These are phyloP conservation scores for Crithidia expoeki DNA, from an alignment of 208 protist genomes.

Conservation along the genomic window DNA sequence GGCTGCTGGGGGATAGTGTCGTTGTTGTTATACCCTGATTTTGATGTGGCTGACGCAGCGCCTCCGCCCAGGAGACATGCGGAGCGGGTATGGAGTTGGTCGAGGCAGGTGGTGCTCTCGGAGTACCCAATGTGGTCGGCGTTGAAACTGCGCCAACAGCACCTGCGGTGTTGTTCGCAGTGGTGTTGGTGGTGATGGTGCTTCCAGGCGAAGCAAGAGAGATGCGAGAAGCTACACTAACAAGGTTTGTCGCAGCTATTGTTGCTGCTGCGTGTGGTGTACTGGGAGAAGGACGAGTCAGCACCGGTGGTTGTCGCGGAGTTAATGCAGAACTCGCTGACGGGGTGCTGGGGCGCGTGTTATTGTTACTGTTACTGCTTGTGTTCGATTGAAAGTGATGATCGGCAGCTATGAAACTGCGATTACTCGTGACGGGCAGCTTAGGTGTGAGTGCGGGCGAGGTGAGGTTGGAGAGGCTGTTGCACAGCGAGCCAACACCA, in stretches of 20 bases:
- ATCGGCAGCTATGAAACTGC: background rate
- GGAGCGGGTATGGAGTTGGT: background rate
- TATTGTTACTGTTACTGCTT: background rate
- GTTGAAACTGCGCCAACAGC: background rate
- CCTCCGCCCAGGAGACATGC: constrained; percentile 28
- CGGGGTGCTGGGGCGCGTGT: background rate
- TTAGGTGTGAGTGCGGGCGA: constrained; percentile 4
- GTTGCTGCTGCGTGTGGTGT: background rate
- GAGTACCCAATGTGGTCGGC: too few relatives aligned
- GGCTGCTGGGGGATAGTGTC: background rate
- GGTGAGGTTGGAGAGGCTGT: constrained; percentile 3
- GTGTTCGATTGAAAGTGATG: too few relatives aligned
- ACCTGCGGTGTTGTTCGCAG: background rate
- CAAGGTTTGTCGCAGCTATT: background rate
- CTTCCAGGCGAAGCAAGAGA: background rate
- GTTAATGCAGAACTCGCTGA: background rate
- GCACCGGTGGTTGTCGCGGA: constrained; percentile 8
- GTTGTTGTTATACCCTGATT: background rate
- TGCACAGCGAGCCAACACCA: background rate
- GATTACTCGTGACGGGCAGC: background rate
- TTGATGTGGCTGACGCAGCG: constrained; percentile 15
- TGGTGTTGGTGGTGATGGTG: background rate
- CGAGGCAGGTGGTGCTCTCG: background rate
- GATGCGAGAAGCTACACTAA: background rate
- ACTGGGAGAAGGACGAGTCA: constrained; percentile 10